A percentile compares a stretch with the other conserved stretches of the same genome.
Evolutionary conservation across 1,284 basidiomycete species (phyloP).

Genomic region (Malassezia globosa): DNA sequence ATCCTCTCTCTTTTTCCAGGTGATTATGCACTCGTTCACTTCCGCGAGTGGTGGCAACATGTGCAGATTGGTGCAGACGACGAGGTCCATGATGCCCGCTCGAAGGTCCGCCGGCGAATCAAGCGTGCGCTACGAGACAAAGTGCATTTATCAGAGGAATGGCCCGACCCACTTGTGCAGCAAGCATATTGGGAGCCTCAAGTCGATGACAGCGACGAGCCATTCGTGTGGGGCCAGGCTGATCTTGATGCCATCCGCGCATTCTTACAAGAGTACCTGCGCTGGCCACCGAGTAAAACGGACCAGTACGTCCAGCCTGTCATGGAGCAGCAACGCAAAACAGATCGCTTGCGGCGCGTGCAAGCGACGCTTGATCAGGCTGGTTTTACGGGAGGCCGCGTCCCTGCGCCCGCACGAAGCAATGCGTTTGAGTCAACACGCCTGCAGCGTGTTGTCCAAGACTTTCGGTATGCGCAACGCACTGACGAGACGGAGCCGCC

Average conservation of each 20-base stretch:
- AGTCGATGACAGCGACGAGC: slow-evolving; percentile 80
- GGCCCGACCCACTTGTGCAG: slow-evolving; percentile 83
- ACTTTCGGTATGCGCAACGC: slow-evolving; percentile 51
- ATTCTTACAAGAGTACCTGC: slow-evolving; percentile 71
- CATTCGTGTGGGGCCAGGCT: slow-evolving; percentile 92
- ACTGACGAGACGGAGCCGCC: slow-evolving; percentile 7
- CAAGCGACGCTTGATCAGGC: slow-evolving; percentile 54
- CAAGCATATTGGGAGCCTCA: slow-evolving; percentile 76
- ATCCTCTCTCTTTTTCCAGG: slow-evolving; percentile 31
- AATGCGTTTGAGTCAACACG: slow-evolving; percentile 74
- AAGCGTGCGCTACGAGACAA: slow-evolving; percentile 49
- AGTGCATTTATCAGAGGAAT: slow-evolving; percentile 65
- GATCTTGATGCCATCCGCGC: slow-evolving; percentile 65
- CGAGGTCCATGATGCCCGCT: slow-evolving; percentile 53
- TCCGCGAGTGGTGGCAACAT: slow-evolving; percentile 86
- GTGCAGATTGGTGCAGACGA: slow-evolving; percentile 84
- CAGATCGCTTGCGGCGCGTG: slow-evolving; percentile 40
- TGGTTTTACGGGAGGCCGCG: slow-evolving; percentile 53
- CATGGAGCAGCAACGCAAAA: slow-evolving; percentile 56
- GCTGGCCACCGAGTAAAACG: slow-evolving; percentile 75
- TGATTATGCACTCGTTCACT: slow-evolving; percentile 66
- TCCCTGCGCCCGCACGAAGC: slow-evolving; percentile 63
- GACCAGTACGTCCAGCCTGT: slow-evolving; percentile 86
- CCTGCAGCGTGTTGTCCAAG: slow-evolving; percentile 75
- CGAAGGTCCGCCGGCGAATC: slow-evolving; percentile 37